phyloP scores from a whole-genome alignment of 768 basidiomycete species.

The Phanerochaete sordida region DNA sequence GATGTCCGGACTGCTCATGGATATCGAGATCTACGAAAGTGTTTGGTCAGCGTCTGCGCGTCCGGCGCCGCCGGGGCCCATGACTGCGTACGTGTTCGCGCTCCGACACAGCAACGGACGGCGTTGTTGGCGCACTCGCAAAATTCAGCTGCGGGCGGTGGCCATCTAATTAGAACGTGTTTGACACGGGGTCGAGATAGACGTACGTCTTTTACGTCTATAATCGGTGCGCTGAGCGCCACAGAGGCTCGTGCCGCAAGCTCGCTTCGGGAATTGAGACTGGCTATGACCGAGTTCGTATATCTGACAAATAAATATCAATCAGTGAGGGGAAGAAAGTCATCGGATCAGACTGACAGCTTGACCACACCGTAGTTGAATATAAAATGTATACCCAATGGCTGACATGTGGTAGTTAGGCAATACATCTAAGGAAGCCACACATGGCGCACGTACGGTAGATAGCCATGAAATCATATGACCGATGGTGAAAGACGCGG shows the following conservation, averaged over 20 bases:
- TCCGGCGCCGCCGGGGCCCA: no score
- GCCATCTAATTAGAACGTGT: no score
- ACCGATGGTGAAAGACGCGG: not conserved
- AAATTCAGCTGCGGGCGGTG: no score
- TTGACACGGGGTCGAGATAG: not conserved
- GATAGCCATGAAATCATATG: not conserved
- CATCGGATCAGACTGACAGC: not conserved
- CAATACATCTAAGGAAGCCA: not conserved
- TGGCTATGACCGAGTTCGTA: not conserved
- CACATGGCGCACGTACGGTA: not conserved
- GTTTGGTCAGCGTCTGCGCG: no score
- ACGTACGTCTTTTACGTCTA: not conserved
- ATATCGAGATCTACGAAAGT: no score
- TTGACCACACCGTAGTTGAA: conserved; percentile 1
- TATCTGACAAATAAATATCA: not conserved
- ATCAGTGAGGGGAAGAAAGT: not conserved
- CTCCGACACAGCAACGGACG: no score
- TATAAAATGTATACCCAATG: not conserved
- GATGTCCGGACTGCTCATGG: no score
- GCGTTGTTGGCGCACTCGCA: no score
- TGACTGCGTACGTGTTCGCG: no score
- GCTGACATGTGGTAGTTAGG: not conserved
- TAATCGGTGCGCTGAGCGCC: not conserved
- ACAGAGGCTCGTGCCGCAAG: not conserved
- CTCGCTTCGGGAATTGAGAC: not conserved